Base-by-base conservation (phyloP, 345 rosid genomes). In the Eucalyptus marginata region DNA sequence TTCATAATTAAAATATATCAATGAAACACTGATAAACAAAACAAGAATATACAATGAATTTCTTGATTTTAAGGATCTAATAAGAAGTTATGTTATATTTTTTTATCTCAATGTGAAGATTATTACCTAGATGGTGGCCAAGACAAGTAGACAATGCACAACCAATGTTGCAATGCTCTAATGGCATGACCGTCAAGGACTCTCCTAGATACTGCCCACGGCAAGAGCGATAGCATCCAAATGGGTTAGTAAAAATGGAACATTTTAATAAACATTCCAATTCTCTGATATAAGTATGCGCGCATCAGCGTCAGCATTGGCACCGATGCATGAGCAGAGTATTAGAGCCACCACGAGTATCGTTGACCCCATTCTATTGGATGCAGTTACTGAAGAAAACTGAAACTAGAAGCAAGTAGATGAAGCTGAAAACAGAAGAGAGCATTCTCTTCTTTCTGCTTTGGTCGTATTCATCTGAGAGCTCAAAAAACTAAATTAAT, bases 251-350 rank as follows among this genome's bases (percentile, higher is more conserved):
- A 2, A 1, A 0, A 10, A 25, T 10, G 64, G 10, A 11, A 58
- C 29, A 25, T 11, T 11, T 1, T 6, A 4, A 10, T 0, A 58
- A 0, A 25, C 64, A 58, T 11, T 58, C 13, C 11, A 17, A 2
- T 54, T 18, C 27, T 2, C 2, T 7, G 25, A 18, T 2, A 22
- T 4, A 54, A 54, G 58, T 54, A 22, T 54, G 58, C 25, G 24
- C 4, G 25, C 24, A 31, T 22, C 20, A 27, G 50, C 46, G 10
- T 49, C n/a, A 4, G 54, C 52, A 50, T 50, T 50, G 52, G 7
- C 40, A n/a, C 40, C 20, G 18, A 64, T 4, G 18, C 20, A 64
- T 16, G 20, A 64, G 40, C 40, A 59, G 15, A 27, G 8, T 12
- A 27, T n/a, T 31, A n/a, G 20, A 7, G 40, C 40, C 40, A 3